Evolutionary conservation across 2,329 filamentous ascomycete genomes (phyloP), one percentile per base, ranked within the genome.

Genomic region (Nemania serpens): DNA sequence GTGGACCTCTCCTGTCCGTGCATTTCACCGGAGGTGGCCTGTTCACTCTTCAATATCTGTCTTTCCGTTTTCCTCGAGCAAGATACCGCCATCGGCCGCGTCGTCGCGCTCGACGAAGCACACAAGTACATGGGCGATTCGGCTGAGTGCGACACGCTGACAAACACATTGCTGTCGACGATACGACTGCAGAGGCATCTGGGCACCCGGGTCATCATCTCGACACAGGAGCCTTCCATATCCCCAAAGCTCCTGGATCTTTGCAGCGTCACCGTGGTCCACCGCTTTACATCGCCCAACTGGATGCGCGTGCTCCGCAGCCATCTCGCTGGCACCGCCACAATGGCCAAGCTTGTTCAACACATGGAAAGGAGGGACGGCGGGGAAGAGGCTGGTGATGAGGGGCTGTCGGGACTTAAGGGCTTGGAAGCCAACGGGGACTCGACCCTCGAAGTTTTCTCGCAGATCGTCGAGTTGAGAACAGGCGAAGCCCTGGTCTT

Each of bases 211-310:
- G 79, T 93, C 4, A 71, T 94, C 43, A 87, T 94, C 34, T 87
- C 89, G 0, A 94, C 90, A 0, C 90, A 95, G 70, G 91, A 94
- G 68, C 91, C 90, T 0, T 91, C 88, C 0, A 81, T 93, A 3
- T 88, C 87, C 0, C 84, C 86, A 0, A 80, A 82, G 15, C 80
- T 95, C 0, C 79, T 94, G 0, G 89, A 91, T 55, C 77, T 94
- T 0, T 92, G 88, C 72, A 87, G 85, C 1, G 76, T 61, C 20
- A 59, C 63, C 1, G 63, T 63, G 11, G 57, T 63, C 4, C 62
- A 65, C 37, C 56, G 60, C 1, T 65, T 62, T n/a, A 62, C 52
- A 36, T 65, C 59, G 1, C 63, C 61, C 0, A 58, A 64, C n/a
- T 64, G 61, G 61, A 34, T 66, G 1, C 62, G 22, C n/a, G 52